Evolutionary conservation across 2,329 filamentous ascomycete genomes (phyloP), one percentile per base, ranked within the genome.

Genomic region (Ceratocystis cubensis): DNA sequence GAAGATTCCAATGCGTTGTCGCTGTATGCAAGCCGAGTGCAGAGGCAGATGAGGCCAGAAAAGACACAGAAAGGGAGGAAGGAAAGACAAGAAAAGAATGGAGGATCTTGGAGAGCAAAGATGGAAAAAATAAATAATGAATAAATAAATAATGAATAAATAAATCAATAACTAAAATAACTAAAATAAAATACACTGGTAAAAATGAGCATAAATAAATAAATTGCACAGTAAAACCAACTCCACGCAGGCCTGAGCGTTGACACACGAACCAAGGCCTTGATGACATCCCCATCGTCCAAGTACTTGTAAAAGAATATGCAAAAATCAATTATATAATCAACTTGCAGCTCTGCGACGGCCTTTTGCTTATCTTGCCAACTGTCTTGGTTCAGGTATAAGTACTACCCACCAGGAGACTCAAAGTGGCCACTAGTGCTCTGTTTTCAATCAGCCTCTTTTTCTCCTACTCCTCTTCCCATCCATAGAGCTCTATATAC

Each of bases 241-340:
- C 44, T n/a, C 41, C 61, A 6, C 53, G 28, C 13, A 17, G 53
- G 53, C 28, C 53, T 59, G 33, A 30, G 53, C 53, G 15, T 59
- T 59, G 53, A 59, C 53, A 59, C 53, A 59, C 53, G 33, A 59
- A 59, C 53, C 53, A 59, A 41, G 13, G 53, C 53, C 53, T 59
- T 59, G 8, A 33, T 59, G 53, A 59, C 53, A 59, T 59, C 5
- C 53, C 30, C 6, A 59, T 59, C 53, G 17, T 33, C 5, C 53
- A 33, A 8, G 53, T 30, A n/a, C 7, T 5, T 4, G 25, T 8
- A 30, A 2, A 59, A 33, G 3, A 30, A 59, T n/a, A 59, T 7
- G 33, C 20, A 59, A 37, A 33, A 33, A 59, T 13, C 7, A 30
- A 30, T 33, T 30, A 59, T 59, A 59, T n/a, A 28, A 28, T 53